Evolutionary conservation across 352 stramenopile species (phyloP), one percentile per base, ranked within the genome.

Genomic region (Pseudoperonospora humuli): DNA sequence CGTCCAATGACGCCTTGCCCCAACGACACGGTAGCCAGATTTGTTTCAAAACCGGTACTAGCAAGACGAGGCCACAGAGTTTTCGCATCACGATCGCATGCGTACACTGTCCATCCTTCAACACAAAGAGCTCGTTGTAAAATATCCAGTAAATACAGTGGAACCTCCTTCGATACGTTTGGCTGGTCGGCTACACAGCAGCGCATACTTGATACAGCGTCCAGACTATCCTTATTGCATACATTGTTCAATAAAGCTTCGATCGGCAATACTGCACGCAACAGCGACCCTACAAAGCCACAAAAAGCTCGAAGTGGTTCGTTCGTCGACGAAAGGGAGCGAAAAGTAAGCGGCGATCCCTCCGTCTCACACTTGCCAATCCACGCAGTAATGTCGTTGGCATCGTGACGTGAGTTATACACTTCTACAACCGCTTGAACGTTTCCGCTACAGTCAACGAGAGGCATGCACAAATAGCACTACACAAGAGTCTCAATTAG

Each of bases 401-500:
- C 36, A 35, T 71, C 61, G 15, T 84, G 61, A 13, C 67, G 70
- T 3, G 72, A 72, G 54, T 86, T 86, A 52, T 80, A 84, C 28
- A 88, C 52, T 54, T 88, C 71, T 8, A 76, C 73, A 20, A 86
- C 61, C 8, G 66, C 75, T 38, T 70, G 70, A 21, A 84, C 67
- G 6, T 26, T 63, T 17, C 58, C 69, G 10, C 64, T 57, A 25
- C 62, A 66, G 47, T 88, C 70, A 23, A 76, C 59, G 1, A 88
- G 69, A n/a, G 75, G 75, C 21, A 86, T 43, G 37, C 75, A 88
- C 20, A 88, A 40, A 50, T 86, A 86, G 2, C 73, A 83, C 45
- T 74, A 27, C 38, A 38, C 14, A n/a, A 41, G 10, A 17, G 24
- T 28, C 5, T 10, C 24, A 0, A 28, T 28, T 28, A 28, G 24